Conservation (phyloP, 2,329 filamentous ascomycete species). For the Phoma herbarum region DNA sequence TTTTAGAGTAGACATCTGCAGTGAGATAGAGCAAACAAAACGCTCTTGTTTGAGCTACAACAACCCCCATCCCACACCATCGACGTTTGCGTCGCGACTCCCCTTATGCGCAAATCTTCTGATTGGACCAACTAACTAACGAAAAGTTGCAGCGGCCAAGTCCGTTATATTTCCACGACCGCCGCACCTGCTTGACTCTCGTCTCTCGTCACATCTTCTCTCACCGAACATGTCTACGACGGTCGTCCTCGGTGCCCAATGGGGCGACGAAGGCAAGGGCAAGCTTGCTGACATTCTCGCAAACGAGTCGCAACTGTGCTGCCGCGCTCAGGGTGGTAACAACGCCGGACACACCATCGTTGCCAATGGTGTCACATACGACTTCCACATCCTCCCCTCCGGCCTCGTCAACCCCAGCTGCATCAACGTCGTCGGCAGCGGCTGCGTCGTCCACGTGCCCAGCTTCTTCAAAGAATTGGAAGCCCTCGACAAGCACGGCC, state of each 20-base stretch:
- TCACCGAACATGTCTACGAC: conserved; percentile 58
- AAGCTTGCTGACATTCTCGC: conserved; percentile 68
- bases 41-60: conserved; percentile 19
- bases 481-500: conserved; percentile 67
- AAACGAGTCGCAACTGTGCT: conserved; percentile 64
- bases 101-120: conserved; percentile 36
- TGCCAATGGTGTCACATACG: conserved; percentile 57
- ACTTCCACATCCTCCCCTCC: conserved; percentile 58
- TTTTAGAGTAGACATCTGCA: not conserved
- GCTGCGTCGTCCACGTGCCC: conserved; percentile 74
- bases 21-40: not conserved
- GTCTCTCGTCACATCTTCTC: conserved; percentile 11
- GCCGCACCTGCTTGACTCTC: conserved; percentile 24
- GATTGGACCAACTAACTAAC: conserved; percentile 27
- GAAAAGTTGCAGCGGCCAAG: conserved; percentile 27
- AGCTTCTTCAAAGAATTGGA: conserved; percentile 72
- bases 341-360: conserved; percentile 62
- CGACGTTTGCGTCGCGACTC: conserved; percentile 22
- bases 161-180: conserved; percentile 31
- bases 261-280: conserved; percentile 68
- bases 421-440: conserved; percentile 73
- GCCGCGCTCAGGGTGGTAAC: conserved; percentile 67
- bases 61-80: conserved; percentile 8
- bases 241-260: conserved; percentile 68
- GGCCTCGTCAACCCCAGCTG: conserved; percentile 76